Base-by-base conservation (phyloP, 1,284 basidiomycete species). In the Ceratobasidium sp. region DNA sequence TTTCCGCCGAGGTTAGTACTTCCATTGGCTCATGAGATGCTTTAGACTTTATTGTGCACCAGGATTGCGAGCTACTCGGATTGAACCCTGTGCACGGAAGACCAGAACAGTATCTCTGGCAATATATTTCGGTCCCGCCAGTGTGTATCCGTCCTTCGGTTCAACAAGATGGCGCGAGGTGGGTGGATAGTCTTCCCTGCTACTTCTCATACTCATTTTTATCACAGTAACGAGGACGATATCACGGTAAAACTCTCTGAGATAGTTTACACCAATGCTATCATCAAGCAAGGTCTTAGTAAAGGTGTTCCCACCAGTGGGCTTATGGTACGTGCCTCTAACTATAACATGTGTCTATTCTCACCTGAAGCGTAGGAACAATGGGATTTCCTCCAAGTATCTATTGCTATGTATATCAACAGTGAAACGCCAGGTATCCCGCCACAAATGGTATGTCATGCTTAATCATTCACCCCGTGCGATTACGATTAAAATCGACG, bases 71-170 rank as follows among this genome's bases (percentile, higher is more conserved):
- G 79, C 82, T 99, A 54, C 84, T 99, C 8, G 96, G 96, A 0
- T 81, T 99, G 65, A 88, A 93, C 72, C 97, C 97, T 1, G 86
- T 88, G 32, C 90, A 90, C 75, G 96, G 96, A 65, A 83, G 97
- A 68, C 97, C 97, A 1, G 97, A 99, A 80, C 92, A 98, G 77
- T 98, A 96, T 77, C 89, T 99, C 69, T 99, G 97, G 97, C 96
- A 98, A 79, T 99, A 99, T 79, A 90, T 99, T 17, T 97, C 96
- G 35, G 97, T 99, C 15, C 97, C 97, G 20, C 97, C 97, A 0
- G 95, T 98, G 43, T 97, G 94, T 77, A 99, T 99, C 70, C 89
- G 97, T 50, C 97, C 97, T 0, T 98, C 95, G 4, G 97, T 99
- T 0, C 91, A 93, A 0, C 97, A 99, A 78, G 97, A 99, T 75